These are phyloP conservation scores for Arctostaphylos glauca DNA, from an alignment of 148 eudicot species.

Conservation along the genomic window DNA sequence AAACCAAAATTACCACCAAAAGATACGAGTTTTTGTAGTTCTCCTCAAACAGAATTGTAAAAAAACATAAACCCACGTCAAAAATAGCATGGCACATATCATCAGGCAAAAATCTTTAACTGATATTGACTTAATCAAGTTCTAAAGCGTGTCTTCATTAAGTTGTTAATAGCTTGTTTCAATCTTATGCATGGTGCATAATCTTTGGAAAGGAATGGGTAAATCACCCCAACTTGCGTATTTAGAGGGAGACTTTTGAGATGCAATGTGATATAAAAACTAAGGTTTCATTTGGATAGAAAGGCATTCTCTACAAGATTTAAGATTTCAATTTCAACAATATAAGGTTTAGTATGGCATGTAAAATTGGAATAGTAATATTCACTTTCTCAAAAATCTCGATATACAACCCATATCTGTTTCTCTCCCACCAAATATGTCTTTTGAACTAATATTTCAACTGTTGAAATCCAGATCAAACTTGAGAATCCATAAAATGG, in stretches of 20 bases:
- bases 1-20: no score
- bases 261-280: neutral
- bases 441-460: neutral
- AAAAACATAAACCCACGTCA: no score
- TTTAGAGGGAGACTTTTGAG: conserved; percentile 1
- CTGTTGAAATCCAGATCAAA: conserved; percentile 19
- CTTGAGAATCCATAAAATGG: neutral
- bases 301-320: neutral
- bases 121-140: no score
- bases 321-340: neutral
- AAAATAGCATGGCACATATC: no score
- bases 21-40: no score
- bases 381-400: conserved; percentile 49
- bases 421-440: conserved; percentile 11
- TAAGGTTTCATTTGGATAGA: neutral
- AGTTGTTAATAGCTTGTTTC: no score
- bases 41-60: no score
- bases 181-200: neutral
- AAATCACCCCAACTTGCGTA: no score
- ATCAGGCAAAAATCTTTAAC: no score
- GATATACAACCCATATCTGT: conserved; percentile 23
- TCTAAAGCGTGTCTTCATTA: no score
- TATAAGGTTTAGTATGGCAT: neutral
- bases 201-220: neutral
- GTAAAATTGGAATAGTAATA: neutral